These are phyloP conservation scores for Salix exigua DNA, from an alignment of 345 rosid species.

Conservation along the genomic window DNA sequence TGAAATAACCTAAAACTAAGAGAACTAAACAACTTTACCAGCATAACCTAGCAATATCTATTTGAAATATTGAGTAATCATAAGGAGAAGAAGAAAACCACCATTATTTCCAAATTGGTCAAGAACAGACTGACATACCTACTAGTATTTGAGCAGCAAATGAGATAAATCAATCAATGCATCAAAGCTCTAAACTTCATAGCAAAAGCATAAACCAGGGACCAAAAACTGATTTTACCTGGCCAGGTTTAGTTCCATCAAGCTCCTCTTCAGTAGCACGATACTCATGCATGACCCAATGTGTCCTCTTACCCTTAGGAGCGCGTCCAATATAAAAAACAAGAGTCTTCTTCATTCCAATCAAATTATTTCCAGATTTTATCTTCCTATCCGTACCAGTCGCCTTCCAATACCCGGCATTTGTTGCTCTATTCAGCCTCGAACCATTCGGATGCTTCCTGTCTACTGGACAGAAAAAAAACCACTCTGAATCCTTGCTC, in stretches of 20 bases:
- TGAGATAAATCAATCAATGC: background rate
- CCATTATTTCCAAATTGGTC: background rate
- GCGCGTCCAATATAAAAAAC: constrained; percentile 88
- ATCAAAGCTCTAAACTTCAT: background rate
- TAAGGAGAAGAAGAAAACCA: background rate
- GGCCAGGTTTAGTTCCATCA: constrained; percentile 75
- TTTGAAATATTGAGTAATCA: background rate
- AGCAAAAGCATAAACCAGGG: background rate
- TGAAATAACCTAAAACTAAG: background rate
- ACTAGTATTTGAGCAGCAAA: background rate
- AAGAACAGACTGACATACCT: background rate
- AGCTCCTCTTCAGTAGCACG: constrained; percentile 65
- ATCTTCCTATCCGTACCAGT: constrained; percentile 84
- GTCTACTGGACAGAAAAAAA: constrained; percentile 90
- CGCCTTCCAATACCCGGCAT: constrained; percentile 88
- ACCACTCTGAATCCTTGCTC: constrained; percentile 76
- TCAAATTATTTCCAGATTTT: constrained; percentile 47
- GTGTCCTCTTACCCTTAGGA: constrained; percentile 65
- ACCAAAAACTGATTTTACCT: constrained; percentile 36
- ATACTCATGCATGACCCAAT: constrained; percentile 94
- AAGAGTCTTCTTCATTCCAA: constrained; percentile 88
- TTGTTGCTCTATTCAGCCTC: constrained; percentile 77
- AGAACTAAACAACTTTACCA: background rate
- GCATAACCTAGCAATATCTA: background rate
- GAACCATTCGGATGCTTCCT: constrained; percentile 83